A percentile compares a stretch with the other conserved stretches of the same genome.
Conservation (phyloP, 208 protist genomes). For the Acanthamoeba lenticulata region DNA sequence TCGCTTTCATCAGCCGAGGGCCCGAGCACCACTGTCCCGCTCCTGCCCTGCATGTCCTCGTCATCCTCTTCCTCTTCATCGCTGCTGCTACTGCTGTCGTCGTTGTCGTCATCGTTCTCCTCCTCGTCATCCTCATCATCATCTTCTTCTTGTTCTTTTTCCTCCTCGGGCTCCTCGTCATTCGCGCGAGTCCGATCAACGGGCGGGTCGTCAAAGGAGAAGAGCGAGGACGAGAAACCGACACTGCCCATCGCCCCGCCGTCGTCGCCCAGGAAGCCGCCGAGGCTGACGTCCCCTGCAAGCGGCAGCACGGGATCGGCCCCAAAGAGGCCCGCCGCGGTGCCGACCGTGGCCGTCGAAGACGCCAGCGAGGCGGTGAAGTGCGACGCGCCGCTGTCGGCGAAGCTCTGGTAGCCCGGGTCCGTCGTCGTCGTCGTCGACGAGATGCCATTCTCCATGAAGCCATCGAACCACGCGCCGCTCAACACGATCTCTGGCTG, state of each 20-base stretch:
- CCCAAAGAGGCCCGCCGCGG: background rate
- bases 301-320: background rate
- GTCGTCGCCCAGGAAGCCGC: background rate
- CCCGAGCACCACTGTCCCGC: no score
- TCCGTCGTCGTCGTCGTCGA: no score
- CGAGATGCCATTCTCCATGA: slow-evolving; percentile 5
- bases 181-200: background rate
- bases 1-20: no score
- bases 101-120: background rate
- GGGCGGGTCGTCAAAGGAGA: background rate
- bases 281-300: background rate
- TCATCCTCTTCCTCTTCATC: background rate
- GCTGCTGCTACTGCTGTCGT: background rate
- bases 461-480: slow-evolving; percentile 18
- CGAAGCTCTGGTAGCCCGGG: background rate
- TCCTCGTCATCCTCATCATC: background rate
- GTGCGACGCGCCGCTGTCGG: background rate
- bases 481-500: background rate
- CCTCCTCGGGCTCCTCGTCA: background rate
- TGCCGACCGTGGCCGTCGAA: background rate
- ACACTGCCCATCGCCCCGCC: background rate
- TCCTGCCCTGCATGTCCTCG: background rate
- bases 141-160: background rate
- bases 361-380: slow-evolving; percentile 13
- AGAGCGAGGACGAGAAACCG: slow-evolving; percentile 35